Conservation (phyloP, 768 basidiomycete genomes). For the Ramaria sp. region DNA sequence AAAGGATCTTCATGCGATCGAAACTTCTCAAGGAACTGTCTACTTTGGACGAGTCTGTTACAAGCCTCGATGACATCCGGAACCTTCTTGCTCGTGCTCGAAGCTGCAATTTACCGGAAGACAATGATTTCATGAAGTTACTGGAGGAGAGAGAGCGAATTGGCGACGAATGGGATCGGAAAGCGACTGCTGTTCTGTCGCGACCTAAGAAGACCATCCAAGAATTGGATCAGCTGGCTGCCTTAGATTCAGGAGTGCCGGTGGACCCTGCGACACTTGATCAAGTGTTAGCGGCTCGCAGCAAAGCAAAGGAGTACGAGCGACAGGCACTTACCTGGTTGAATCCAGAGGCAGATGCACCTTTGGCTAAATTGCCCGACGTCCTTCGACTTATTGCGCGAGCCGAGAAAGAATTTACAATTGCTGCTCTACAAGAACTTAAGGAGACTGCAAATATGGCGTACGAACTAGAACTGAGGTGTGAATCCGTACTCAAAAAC, state of each 20-base stretch:
- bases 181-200: constrained; percentile 52
- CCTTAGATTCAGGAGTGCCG: constrained; percentile 54
- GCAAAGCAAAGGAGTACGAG: constrained; percentile 69
- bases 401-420: constrained; percentile 69
- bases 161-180: constrained; percentile 71
- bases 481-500: constrained; percentile 61
- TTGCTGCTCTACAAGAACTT: constrained; percentile 52
- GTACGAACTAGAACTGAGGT: constrained; percentile 63
- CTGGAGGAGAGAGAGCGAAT: constrained; percentile 53
- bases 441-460: constrained; percentile 66
- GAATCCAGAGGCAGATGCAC: constrained; percentile 35
- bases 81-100: constrained; percentile 60
- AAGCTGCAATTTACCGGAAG: constrained; percentile 49
- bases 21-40: constrained; percentile 68
- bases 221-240: constrained; percentile 63
- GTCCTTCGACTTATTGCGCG: constrained; percentile 57
- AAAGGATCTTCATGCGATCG: constrained; percentile 72
- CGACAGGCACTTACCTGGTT: constrained; percentile 69
- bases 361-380: constrained; percentile 55
- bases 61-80: constrained; percentile 68
- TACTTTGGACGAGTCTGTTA: constrained; percentile 48
- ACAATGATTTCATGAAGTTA: constrained; percentile 54
- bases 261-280: constrained; percentile 58
- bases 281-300: constrained; percentile 49
- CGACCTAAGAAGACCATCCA: constrained; percentile 65